phyloP scores from a whole-genome alignment of 805 yeast genomes.

The Yarrowia osloensis region DNA sequence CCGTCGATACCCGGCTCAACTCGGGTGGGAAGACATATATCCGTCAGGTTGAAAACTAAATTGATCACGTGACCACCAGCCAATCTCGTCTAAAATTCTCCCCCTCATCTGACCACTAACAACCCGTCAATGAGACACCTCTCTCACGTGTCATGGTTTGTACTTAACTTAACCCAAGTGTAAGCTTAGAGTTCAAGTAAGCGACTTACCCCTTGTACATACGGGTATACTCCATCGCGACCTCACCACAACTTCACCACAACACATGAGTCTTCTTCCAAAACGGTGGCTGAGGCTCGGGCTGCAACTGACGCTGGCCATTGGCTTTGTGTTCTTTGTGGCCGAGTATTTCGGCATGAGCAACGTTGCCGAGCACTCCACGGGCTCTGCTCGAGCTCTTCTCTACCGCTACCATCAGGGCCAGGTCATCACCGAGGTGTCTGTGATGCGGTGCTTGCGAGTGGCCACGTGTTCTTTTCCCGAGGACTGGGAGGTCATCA shows the following conservation, averaged over 20 bases:
- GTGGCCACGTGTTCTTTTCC: slow-evolving; percentile 10
- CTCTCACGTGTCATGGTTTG: too few species aligned
- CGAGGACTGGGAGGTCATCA: slow-evolving; percentile 47
- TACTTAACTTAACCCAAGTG: too few species aligned
- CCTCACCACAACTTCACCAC: not conserved
- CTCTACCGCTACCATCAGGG: not conserved
- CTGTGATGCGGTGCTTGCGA: not conserved
- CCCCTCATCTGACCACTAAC: too few species aligned
- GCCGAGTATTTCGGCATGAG: slow-evolving; percentile 12
- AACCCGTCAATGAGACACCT: too few species aligned
- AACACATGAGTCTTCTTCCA: not conserved
- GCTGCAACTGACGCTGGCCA: not conserved
- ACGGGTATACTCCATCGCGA: not conserved
- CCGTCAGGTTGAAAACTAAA: too few species aligned
- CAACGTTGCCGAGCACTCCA: not conserved
- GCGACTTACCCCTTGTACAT: too few species aligned
- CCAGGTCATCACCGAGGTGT: slow-evolving; percentile 13
- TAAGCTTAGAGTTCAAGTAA: too few species aligned
- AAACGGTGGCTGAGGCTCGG: slow-evolving; percentile 26
- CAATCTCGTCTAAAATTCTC: too few species aligned
- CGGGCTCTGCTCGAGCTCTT: not conserved
- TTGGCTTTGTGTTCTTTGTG: not conserved
- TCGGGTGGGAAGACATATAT: too few species aligned
- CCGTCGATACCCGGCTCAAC: too few species aligned
- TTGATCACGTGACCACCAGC: too few species aligned